Evolutionary conservation across 2,329 filamentous ascomycete genomes (phyloP), one percentile per base, ranked within the genome.

Genomic region (Exophiala oligosperma): DNA sequence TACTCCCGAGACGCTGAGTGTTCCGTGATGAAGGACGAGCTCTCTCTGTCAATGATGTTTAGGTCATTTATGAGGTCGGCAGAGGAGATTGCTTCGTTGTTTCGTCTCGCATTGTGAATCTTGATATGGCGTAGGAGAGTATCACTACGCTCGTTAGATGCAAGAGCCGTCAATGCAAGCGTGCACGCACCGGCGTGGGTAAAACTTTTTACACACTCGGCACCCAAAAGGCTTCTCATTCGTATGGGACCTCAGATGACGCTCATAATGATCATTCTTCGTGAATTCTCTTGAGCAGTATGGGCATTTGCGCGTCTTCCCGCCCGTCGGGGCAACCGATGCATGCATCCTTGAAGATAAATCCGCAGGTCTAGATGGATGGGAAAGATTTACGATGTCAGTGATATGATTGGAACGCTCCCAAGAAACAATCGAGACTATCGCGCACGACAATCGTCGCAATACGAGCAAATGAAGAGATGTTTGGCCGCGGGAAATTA

Each of bases 181-280:
- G 8, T 41, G 12, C 5, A 61, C 57, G 52, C 60, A 70, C 68
- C 68, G 59, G 46, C 68, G 65, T 56, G 62, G 65, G 49, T 69
- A 71, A 2, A 53, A 28, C 47, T 70, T 69, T 2, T 54, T 44
- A 53, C 68, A 71, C 1, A 60, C 44, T 23, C 49, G 50, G 52
- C 69, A 71, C 12, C 32, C 26, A 49, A 70, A 71, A 2, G 70
- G 70, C 57, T 67, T 71, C 55, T 71, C 69, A 38, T 67, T 68
- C 0, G 69, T 71, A 40, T 71, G 70, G 14, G 64, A 64, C 28
- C 68, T 63, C 9, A 69, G 63, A 59, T 71, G 70, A 4, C 70
- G 61, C n/a, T 68, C 55, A 32, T 69, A 66, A 52, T 71, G 70
- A 38, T 71, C 70, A 14, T 66, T 66, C 54, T 70, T 71, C 2